Evolutionary conservation across 208 protist genomes (phyloP).

Genomic region (Giardia duodenalis): DNA sequence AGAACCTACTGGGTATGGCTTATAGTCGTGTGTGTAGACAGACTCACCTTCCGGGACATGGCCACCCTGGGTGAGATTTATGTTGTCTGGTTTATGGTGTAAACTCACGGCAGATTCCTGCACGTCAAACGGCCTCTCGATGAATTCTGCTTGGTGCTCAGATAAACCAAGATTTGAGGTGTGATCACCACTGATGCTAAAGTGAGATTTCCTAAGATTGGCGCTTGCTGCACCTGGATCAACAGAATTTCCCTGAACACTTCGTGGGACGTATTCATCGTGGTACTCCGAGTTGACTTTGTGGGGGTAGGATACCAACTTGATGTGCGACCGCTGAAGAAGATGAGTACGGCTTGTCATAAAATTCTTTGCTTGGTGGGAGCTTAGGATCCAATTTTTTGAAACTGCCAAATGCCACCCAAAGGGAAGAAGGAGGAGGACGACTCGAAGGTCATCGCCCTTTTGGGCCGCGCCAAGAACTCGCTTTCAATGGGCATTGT

Average conservation of each 20-base stretch:
- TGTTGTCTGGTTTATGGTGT: neutral
- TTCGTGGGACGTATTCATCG: neutral
- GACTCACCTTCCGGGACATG: neutral
- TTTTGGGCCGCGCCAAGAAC: constrained; percentile 27
- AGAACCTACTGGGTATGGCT: too few species aligned
- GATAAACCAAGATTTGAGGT: neutral
- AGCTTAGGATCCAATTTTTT: too few species aligned
- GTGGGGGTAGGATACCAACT: neutral
- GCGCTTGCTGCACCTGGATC: too few species aligned
- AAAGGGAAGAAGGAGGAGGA: constrained; percentile 24
- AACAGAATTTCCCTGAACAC: neutral
- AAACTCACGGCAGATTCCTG: neutral
- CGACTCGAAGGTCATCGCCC: neutral
- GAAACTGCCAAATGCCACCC: constrained; percentile 20
- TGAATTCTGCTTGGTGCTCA: neutral
- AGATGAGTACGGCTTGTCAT: neutral
- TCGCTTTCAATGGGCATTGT: constrained; percentile 35
- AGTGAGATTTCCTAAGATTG: neutral
- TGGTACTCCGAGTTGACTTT: neutral
- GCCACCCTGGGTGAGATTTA: neutral
- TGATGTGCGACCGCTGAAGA: neutral
- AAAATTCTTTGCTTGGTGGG: neutral
- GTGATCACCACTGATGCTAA: neutral
- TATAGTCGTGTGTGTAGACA: neutral
- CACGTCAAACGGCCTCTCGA: neutral